Conservation (phyloP, 371 early-diverging fungal genomes). For the Mortierella sp. region DNA sequence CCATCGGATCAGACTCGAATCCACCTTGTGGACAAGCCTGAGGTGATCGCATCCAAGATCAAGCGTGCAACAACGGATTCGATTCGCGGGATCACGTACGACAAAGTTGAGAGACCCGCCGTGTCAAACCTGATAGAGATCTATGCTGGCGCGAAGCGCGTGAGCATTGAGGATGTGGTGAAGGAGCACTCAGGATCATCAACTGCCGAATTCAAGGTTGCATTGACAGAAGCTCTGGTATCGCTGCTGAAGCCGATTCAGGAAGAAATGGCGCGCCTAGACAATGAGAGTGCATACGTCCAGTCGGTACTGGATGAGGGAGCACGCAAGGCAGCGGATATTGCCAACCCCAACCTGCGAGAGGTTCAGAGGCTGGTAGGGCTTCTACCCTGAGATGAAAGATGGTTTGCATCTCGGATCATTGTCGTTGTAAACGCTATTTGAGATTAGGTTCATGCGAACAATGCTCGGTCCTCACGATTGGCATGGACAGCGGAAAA, state of each 20-base stretch:
- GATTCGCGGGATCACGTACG: slow-evolving; percentile 74
- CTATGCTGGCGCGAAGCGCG: slow-evolving; percentile 68
- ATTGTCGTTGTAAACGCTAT: too few species aligned
- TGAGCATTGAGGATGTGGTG: slow-evolving; percentile 57
- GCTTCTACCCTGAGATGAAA: too few species aligned
- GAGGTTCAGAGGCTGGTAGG: slow-evolving; percentile 71
- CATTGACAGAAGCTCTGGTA: slow-evolving; percentile 75
- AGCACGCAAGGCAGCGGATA: slow-evolving; percentile 64
- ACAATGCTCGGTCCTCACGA: too few species aligned
- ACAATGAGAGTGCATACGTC: slow-evolving; percentile 71
- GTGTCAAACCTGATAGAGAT: slow-evolving; percentile 85
- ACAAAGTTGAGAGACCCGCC: slow-evolving; percentile 81
- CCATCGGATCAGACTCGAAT: slow-evolving; percentile 77
- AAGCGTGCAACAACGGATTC: slow-evolving; percentile 82
- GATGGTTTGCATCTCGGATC: too few species aligned
- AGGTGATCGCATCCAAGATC: slow-evolving; percentile 75
- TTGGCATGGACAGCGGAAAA: too few species aligned
- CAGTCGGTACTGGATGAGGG: slow-evolving; percentile 70
- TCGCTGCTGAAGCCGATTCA: slow-evolving; percentile 74
- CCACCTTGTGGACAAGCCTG: slow-evolving; percentile 77
- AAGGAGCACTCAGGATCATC: slow-evolving; percentile 58
- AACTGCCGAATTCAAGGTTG: slow-evolving; percentile 76
- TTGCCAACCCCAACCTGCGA: slow-evolving; percentile 64
- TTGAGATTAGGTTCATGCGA: too few species aligned
- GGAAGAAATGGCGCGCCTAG: slow-evolving; percentile 63